Conservation (phyloP, 116 monocot genomes). For the Papilionanthe hybrid region DNA sequence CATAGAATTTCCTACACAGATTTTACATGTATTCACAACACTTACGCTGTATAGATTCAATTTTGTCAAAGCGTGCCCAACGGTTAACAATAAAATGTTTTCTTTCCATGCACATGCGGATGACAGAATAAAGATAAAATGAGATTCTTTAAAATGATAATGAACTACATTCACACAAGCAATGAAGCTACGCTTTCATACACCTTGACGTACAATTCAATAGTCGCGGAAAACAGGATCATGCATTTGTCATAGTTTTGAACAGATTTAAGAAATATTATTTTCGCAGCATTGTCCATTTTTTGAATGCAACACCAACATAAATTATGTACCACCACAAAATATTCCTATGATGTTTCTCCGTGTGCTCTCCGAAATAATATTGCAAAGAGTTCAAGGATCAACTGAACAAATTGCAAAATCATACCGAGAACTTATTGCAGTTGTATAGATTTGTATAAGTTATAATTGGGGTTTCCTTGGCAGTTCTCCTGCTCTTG, state of each 20-base stretch:
- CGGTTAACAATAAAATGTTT: neutral
- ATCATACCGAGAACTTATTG: conserved; percentile 56
- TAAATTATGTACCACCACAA: neutral
- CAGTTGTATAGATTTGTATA: conserved; percentile 45
- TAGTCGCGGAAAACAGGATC: neutral
- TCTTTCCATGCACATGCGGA: neutral
- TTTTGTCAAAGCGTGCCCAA: neutral
- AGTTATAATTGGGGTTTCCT: conserved; percentile 34
- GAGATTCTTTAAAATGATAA: no score
- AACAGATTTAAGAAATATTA: neutral
- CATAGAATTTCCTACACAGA: neutral
- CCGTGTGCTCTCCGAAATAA: neutral
- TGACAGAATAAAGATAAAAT: no score
- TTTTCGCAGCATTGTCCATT: neutral
- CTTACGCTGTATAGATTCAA: neutral
- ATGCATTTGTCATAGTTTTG: neutral
- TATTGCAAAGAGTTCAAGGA: neutral
- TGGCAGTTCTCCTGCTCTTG: conserved; percentile 17
- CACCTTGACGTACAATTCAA: neutral
- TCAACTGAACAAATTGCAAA: neutral
- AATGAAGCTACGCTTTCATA: no score
- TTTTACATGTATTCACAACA: neutral
- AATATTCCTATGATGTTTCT: neutral
- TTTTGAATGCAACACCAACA: neutral
- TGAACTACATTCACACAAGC: no score